Percentiles rank a stretch among this genome's conserved stretches.
phyloP scores from a whole-genome alignment of 305 asterid genomes.

The Solanum hybrid region DNA sequence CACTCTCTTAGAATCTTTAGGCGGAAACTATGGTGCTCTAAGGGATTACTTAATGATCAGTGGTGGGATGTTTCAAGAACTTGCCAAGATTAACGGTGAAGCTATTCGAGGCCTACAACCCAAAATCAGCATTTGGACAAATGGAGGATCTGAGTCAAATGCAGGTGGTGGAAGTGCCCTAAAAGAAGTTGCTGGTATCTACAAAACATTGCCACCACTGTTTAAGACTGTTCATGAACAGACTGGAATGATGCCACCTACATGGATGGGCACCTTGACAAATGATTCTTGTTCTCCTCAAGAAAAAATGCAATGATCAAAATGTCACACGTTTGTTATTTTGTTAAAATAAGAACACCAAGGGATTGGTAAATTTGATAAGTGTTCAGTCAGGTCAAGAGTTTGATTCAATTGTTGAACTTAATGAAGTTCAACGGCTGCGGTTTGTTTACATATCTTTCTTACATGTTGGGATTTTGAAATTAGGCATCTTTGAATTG shows the following conservation, averaged over 20 bases:
- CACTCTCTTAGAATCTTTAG: slow-evolving; percentile 20
- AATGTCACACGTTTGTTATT: not conserved
- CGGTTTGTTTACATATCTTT: not conserved
- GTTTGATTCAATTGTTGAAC: not conserved
- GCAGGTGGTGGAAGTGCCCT: slow-evolving; percentile 15
- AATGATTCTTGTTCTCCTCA: not conserved
- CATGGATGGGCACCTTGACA: slow-evolving; percentile 38
- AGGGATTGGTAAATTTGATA: not conserved
- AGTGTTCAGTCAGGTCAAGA: not conserved
- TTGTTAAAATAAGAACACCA: not conserved
- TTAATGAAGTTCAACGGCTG: not conserved
- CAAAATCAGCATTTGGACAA: slow-evolving; percentile 38
- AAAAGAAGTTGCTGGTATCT: slow-evolving; percentile 36
- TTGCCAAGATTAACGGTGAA: slow-evolving; percentile 38
- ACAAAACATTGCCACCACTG: slow-evolving; percentile 40
- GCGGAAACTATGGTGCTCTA: slow-evolving; percentile 31
- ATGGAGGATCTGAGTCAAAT: not conserved
- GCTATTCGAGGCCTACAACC: slow-evolving; percentile 37
- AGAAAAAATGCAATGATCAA: not conserved
- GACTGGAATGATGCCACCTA: slow-evolving; percentile 46
- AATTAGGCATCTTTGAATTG: not conserved
- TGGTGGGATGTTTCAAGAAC: slow-evolving; percentile 28
- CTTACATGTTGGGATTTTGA: not conserved
- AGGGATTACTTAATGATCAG: slow-evolving; percentile 40
- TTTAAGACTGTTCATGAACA: slow-evolving; percentile 43